These are phyloP conservation scores for Elsinoe necatrix DNA, from an alignment of 2,329 filamentous ascomycete species.

Conservation along the genomic window DNA sequence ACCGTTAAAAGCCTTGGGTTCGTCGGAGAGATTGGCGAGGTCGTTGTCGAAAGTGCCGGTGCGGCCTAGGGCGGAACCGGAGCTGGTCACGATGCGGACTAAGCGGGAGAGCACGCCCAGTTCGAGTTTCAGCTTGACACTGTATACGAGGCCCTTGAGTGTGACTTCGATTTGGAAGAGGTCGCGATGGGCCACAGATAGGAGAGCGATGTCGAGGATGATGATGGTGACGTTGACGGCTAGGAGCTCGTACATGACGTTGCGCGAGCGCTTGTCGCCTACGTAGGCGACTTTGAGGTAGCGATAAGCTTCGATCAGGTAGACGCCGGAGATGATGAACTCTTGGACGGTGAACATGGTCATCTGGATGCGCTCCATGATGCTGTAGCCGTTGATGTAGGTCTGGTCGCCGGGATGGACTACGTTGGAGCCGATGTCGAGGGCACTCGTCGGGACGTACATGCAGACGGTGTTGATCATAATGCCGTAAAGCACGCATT, in stretches of 20 bases:
- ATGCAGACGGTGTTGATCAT: constrained; percentile 46
- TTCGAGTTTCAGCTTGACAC: constrained; percentile 24
- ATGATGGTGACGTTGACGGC: constrained; percentile 34
- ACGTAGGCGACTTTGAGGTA: constrained; percentile 16
- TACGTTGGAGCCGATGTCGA: constrained; percentile 47
- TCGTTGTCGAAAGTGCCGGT: constrained; percentile 15
- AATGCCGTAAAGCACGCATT: constrained; percentile 49
- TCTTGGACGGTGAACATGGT: constrained; percentile 37
- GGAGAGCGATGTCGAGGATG: constrained; percentile 29
- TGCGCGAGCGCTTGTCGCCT: constrained; percentile 19
- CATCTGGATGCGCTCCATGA: constrained; percentile 41
- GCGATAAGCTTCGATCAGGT: constrained; percentile 23
- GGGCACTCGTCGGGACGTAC: constrained; percentile 46
- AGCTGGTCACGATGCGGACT: constrained; percentile 21
- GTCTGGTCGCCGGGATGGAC: constrained; percentile 19
- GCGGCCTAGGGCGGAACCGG: constrained; percentile 9
- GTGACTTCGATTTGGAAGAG: constrained; percentile 30
- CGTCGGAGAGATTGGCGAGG: constrained; percentile 14
- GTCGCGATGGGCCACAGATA: constrained; percentile 29
- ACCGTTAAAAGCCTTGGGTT: constrained; percentile 10
- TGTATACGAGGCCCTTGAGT: constrained; percentile 31
- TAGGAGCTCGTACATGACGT: constrained; percentile 31
- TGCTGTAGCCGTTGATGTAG: constrained; percentile 31
- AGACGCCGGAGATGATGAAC: constrained; percentile 26
- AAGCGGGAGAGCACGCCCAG: constrained; percentile 25